phyloP scores from a whole-genome alignment of 1,139 yeast species.

The Hansenula lynferdii region DNA sequence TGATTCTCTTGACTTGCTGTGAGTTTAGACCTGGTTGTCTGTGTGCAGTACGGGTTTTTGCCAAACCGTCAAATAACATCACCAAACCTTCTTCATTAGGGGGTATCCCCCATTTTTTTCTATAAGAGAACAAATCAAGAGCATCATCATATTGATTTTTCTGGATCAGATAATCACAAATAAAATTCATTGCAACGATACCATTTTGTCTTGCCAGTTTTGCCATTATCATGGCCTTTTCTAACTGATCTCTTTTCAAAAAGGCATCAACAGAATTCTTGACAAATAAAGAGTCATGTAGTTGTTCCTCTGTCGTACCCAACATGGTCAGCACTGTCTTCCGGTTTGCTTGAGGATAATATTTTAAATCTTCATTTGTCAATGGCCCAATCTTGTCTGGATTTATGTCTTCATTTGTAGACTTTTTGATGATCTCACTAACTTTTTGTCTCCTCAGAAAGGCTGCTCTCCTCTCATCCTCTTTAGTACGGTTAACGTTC shows the following conservation, averaged over 20 bases:
- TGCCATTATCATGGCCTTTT: conserved; percentile 50
- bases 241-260: conserved; percentile 40
- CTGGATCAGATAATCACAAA: conserved; percentile 44
- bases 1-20: conserved; percentile 22
- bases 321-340: conserved; percentile 45
- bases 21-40: conserved; percentile 18
- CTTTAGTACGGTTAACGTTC: too few relatives aligned
- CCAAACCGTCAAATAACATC: conserved; percentile 53
- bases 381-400: conserved; percentile 28
- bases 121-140: conserved; percentile 41
- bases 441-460: conserved; percentile 14
- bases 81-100: conserved; percentile 50
- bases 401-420: conserved; percentile 15
- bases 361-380: conserved; percentile 26
- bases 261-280: conserved; percentile 48
- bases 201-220: conserved; percentile 47
- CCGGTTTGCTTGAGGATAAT: conserved; percentile 33
- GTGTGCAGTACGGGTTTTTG: conserved; percentile 27
- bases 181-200: conserved; percentile 57
- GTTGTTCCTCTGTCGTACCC: conserved; percentile 52
- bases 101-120: conserved; percentile 58
- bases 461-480: background rate
- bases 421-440: conserved; percentile 16
- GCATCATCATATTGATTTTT: conserved; percentile 40
- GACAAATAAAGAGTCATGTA: conserved; percentile 52